Base-by-base conservation (phyloP, 169 alveolate species). In the Plasmodium billcollinsi region DNA sequence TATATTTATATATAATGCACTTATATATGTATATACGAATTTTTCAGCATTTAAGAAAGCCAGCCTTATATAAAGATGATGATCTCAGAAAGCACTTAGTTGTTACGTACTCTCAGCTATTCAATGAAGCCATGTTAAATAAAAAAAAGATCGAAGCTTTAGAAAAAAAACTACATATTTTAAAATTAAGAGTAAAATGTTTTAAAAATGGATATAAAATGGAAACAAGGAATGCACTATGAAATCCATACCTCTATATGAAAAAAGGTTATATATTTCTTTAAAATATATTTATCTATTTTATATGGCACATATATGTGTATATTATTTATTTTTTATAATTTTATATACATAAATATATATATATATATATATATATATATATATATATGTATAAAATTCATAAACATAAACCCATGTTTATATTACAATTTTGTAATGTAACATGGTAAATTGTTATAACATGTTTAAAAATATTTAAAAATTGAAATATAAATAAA, bases 201-300 rank as follows among this genome's bases (percentile, higher is more conserved):
- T 71, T 39, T 56, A 78, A 39, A 59, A 71, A 71, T 67, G 78
- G 76, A 11, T 66, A 65, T 59, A 67, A 47, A 59, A 78, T 78
- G 62, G 89, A 78, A 71, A 78, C 89, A 24, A 56, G 89, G n/a
- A 78, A 78, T 29, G 89, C 80, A 3, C 26, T 78, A 54, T 76
- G 21, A 76, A 58, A 14, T 12, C 7, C 8, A 26, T 33, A 29
- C 8, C 7, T 29, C 74, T 66, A 39, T 39, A 39, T 39, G 47
- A 39, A 39, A 39, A 39, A 39, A 39, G 47, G 47, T 39, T 39
- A 39, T 39, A 39, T 39, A 15, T 62, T 21, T 21, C 4, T 3
- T 26, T 2, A 2, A 26, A 26, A 26, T 26, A 26, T 26, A 39
- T 39, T 39, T 39, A 39, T 39, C 47, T 39, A 39, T 39, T 39